A percentile compares a stretch with the other conserved stretches of the same genome.
These are phyloP conservation scores for Copromyces sp. DNA, from an alignment of 495 filamentous ascomycete species.

Conservation along the genomic window DNA sequence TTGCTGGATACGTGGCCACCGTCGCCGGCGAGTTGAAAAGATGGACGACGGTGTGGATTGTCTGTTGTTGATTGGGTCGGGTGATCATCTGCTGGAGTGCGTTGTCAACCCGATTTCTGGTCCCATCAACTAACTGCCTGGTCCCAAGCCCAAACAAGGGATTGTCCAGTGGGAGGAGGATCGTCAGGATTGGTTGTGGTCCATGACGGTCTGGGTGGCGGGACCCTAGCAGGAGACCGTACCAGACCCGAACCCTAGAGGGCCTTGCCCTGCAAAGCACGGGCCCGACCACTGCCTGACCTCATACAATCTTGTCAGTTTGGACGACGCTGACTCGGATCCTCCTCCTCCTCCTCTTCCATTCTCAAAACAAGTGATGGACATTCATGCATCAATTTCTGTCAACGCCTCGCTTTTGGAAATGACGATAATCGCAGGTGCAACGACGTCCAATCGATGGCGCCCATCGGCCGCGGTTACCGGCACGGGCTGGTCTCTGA, in stretches of 20 bases:
- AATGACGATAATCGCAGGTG: not conserved
- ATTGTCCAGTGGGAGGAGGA: not conserved
- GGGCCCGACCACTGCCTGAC: not conserved
- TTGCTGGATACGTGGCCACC: not conserved
- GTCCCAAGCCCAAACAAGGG: not conserved
- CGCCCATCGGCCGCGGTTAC: not conserved
- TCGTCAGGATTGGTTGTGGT: not conserved
- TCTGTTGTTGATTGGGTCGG: not conserved
- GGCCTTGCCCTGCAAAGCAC: not conserved
- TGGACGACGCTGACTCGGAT: not conserved
- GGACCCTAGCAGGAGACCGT: not conserved
- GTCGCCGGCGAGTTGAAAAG: not conserved
- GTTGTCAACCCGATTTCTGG: not conserved
- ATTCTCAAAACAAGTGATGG: not conserved
- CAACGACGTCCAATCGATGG: not conserved
- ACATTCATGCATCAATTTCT: not conserved
- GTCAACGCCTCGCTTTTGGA: not conserved
- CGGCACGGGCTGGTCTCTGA: not conserved
- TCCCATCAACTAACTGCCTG: not conserved
- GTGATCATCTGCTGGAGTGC: not conserved
- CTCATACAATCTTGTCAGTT: not conserved
- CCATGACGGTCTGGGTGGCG: not conserved
- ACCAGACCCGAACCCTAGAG: not conserved
- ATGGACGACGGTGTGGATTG: not conserved
- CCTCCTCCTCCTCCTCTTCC: not conserved